Evolutionary conservation across 2,329 filamentous ascomycete genomes (phyloP), one percentile per base, ranked within the genome.

Genomic region (Bertia moriformis): DNA sequence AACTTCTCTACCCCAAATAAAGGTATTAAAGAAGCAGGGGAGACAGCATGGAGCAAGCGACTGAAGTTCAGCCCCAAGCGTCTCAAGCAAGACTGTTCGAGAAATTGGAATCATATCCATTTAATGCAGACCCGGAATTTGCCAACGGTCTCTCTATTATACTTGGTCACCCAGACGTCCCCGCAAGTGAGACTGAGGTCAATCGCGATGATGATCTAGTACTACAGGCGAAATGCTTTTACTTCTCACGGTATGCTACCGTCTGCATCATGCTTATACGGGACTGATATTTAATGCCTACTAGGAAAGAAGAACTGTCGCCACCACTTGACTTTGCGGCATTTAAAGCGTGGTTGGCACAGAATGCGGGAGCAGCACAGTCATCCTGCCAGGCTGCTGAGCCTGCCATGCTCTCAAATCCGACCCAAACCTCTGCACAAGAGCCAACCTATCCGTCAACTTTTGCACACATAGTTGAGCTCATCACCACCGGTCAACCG

Each of bases 221-320:
- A 13, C 41, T 63, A 13, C 58, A 61, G 44, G 63, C 63, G 13
- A 61, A 63, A 50, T 65, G 61, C 44, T 67, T 66, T 47, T 67
- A 64, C 42, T 63, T 60, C 43, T 58, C 62, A 24, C 55, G 59
- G 61, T 63, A 52, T 38, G 50, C 37, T 19, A 14, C 18, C n/a
- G n/a, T n/a, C n/a, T n/a, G n/a, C n/a, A n/a, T 29, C 24, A 29
- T 29, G 24, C 24, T 29, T 12, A 38, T 24, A 38, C n/a, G 10
- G 10, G 4, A 4, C 33, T 5, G 14, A 15, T 10, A 4, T 14
- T 2, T 2, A 22, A 2, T 15, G 14, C 10, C 3, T n/a, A 19
- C 14, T 13, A 61, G 60, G 30, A 63, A 62, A 49, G 47, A 56
- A 39, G 56, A 56, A 2, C 37, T 60, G 14, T 39, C 45, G 4